Evolutionary conservation across 257 asterid genomes (phyloP), one percentile per base, ranked within the genome.

Genomic region (Solanum paucissectum): DNA sequence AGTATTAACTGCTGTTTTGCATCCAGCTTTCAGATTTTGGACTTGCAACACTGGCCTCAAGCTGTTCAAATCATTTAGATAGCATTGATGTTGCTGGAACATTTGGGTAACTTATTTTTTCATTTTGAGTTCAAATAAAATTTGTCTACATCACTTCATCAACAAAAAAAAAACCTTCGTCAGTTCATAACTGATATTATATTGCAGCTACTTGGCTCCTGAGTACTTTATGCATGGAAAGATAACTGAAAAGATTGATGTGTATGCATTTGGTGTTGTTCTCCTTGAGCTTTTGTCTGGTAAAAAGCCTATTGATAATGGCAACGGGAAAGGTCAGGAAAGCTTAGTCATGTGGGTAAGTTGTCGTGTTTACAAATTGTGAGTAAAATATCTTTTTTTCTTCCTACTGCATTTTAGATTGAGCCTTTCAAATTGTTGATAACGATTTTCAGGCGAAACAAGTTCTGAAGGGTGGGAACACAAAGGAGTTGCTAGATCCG

Each of bases 291-390:
- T 96, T 87, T 88, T 96, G 83, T 93, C 98, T 9, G 98, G 99
- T 40, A 91, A 95, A 91, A 95, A 93, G 89, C 98, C 99, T 68
- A 94, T 96, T 64, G 95, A 93, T 88, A 91, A 92, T 74, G 93
- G 89, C 74, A 90, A 83, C 37, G 93, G 94, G 36, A 93, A 93
- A 87, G 99, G 97, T 75, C 94, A 94, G 84, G 93, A 91, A 88
- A 95, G 98, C 93, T 92, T 96, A 92, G 97, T 96, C 25, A 91
- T 94, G 93, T 96, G 99, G 99, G 99, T 96, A 89, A 88, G 98
- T 88, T 88, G 85, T 21, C 76, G 10, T 87, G 86, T 83, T 25
- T 25, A 21, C 84, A n/a, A 23, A 23, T 33, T 27, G 18, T 33
- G 34, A 49, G 34, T 12, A 21, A 16, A 71, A 29, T 44, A n/a